These are phyloP conservation scores for Metschnikowia kunwiensis DNA, from an alignment of 805 yeast genomes.

Conservation along the genomic window DNA sequence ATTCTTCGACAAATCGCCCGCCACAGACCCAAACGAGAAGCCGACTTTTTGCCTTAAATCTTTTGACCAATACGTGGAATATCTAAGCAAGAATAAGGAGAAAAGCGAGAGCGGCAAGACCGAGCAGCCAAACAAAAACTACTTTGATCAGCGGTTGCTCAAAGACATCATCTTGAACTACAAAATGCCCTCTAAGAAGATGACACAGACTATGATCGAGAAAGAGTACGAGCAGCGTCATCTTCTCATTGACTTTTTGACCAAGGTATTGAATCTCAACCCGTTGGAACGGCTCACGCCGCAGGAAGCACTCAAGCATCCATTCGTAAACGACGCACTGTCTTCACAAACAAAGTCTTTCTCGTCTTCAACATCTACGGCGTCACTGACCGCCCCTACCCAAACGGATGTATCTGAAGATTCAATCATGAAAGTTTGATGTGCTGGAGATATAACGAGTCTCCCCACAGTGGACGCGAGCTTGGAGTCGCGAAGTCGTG, in stretches of 20 bases:
- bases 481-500: constrained; percentile 12
- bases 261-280: constrained; percentile 74
- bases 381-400: constrained; percentile 6
- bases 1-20: constrained; percentile 52
- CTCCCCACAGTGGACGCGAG: no score
- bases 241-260: constrained; percentile 71
- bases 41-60: constrained; percentile 32
- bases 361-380: constrained; percentile 2
- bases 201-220: constrained; percentile 54
- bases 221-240: constrained; percentile 71
- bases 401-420: constrained; percentile 6
- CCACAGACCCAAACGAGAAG: constrained; percentile 24
- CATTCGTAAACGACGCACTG: constrained; percentile 58
- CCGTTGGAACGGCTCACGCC: constrained; percentile 97
- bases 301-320: constrained; percentile 89
- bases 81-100: constrained; percentile 24
- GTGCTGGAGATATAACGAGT: no score
- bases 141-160: constrained; percentile 63
- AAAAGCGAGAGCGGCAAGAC: constrained; percentile 31
- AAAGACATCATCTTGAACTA: constrained; percentile 76
- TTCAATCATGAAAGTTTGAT: constrained; percentile 4
- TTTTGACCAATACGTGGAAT: constrained; percentile 36
- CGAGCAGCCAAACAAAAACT: constrained; percentile 83
- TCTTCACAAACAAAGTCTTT: background rate
- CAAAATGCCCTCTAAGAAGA: constrained; percentile 58